phyloP scores from a whole-genome alignment of 2,329 filamentous ascomycete genomes.

The Pseudovirgaria hyperparasitica region DNA sequence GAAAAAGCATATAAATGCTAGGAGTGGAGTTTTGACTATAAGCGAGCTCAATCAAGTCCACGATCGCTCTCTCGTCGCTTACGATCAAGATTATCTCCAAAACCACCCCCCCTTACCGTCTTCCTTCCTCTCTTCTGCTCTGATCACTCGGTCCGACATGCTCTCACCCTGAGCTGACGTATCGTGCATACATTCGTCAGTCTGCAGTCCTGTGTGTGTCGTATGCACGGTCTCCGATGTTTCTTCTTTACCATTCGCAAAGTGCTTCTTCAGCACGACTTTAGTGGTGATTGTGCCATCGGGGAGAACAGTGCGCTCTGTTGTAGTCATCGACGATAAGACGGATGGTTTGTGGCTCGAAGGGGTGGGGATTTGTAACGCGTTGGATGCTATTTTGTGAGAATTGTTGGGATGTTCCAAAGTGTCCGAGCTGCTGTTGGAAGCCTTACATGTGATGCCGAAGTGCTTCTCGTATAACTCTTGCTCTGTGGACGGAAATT shows the following conservation, averaged over 20 bases:
- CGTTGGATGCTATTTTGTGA: conserved; percentile 11
- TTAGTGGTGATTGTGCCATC: conserved; percentile 48
- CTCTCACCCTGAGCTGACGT: not conserved
- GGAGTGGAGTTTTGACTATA: too few relatives aligned
- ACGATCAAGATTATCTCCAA: too few relatives aligned
- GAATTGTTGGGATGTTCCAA: conserved; percentile 7
- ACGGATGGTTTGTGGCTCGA: conserved; percentile 26
- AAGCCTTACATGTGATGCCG: conserved; percentile 10
- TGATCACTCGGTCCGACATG: conserved; percentile 2
- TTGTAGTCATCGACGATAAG: conserved; percentile 45
- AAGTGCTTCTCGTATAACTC: conserved; percentile 41
- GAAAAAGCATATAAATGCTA: too few relatives aligned
- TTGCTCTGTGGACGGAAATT: conserved; percentile 31
- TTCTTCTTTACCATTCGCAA: conserved; percentile 48
- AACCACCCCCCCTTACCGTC: conserved; percentile 9
- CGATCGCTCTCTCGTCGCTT: too few relatives aligned
- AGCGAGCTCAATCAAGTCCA: too few relatives aligned
- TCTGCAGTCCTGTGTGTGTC: conserved; percentile 7
- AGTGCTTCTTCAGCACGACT: conserved; percentile 43
- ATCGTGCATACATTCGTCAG: not conserved
- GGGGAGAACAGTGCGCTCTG: conserved; percentile 39
- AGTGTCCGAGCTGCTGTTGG: conserved; percentile 5
- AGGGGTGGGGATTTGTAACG: too few relatives aligned
- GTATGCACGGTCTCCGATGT: conserved; percentile 42
- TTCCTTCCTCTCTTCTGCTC: conserved; percentile 2